phyloP scores from a whole-genome alignment of 1,284 basidiomycete species.

The Exobasidium rhododendri region DNA sequence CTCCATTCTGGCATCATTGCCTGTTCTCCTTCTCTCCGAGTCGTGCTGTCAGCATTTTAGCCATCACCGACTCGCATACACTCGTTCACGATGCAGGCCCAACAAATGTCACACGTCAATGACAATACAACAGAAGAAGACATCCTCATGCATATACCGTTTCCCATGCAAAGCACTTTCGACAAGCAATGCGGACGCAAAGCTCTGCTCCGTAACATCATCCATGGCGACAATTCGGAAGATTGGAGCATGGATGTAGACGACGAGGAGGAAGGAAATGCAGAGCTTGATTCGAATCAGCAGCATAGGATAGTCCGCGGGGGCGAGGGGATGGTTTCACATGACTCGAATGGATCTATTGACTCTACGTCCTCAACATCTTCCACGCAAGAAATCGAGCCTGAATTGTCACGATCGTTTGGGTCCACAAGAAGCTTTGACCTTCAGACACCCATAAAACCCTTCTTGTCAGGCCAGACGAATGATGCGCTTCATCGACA shows the following conservation, averaged over 20 bases:
- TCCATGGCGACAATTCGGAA: neutral
- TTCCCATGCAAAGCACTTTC: neutral
- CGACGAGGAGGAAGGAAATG: neutral
- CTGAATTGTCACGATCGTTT: slow-evolving; percentile 38
- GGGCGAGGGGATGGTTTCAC: neutral
- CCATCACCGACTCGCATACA: too few relatives aligned
- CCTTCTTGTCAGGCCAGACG: neutral
- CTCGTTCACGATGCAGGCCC: too few relatives aligned
- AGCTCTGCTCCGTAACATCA: neutral
- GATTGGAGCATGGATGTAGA: neutral
- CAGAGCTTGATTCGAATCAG: neutral
- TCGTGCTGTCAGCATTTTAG: too few relatives aligned
- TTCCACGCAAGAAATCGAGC: slow-evolving; percentile 23
- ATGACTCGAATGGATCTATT: slow-evolving; percentile 2
- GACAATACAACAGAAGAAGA: too few relatives aligned
- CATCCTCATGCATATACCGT: neutral
- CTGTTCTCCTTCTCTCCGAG: too few relatives aligned
- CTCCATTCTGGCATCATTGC: too few relatives aligned
- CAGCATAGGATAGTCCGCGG: neutral
- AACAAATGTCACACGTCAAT: too few relatives aligned
- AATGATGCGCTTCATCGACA: neutral
- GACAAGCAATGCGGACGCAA: neutral
- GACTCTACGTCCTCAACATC: slow-evolving; percentile 23
- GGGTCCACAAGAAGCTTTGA: slow-evolving; percentile 39
- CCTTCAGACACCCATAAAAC: slow-evolving; percentile 36